Conservation (phyloP, 305 asterid species). For the Nicotiana rustica region DNA sequence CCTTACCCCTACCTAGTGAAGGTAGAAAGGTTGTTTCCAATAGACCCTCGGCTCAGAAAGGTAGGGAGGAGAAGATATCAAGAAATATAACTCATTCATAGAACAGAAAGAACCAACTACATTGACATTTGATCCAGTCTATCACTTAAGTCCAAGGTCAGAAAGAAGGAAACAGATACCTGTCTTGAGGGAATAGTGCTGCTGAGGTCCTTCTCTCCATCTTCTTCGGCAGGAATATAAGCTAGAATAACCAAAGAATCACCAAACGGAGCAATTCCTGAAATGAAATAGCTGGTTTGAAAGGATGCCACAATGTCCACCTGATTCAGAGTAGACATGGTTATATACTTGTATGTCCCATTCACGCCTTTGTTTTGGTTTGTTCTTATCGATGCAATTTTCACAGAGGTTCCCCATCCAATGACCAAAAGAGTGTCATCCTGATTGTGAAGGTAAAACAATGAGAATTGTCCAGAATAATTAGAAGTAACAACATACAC, state of each 20-base stretch:
- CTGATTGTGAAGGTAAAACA: slow-evolving; percentile 57
- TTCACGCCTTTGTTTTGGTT: slow-evolving; percentile 65
- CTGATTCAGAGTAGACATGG: slow-evolving; percentile 79
- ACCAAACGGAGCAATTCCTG: slow-evolving; percentile 98
- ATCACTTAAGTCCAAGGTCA: slow-evolving; percentile 1
- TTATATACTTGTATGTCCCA: slow-evolving; percentile 69
- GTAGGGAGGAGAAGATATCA: no score
- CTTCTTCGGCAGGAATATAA: slow-evolving; percentile 85
- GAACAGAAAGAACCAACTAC: background rate
- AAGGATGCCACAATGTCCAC: slow-evolving; percentile 98
- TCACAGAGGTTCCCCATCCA: slow-evolving; percentile 96
- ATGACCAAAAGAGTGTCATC: slow-evolving; percentile 88
- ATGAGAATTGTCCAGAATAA: slow-evolving; percentile 35
- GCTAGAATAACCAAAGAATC: slow-evolving; percentile 95
- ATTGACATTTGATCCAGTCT: slow-evolving; percentile 25
- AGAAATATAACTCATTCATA: slow-evolving; percentile 20
- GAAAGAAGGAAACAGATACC: slow-evolving; percentile 55
- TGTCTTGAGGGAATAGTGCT: slow-evolving; percentile 84
- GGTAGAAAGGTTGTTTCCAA: no score
- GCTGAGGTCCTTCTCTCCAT: slow-evolving; percentile 82
- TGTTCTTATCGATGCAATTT: slow-evolving; percentile 78
- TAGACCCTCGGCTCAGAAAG: no score
- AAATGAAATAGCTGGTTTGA: slow-evolving; percentile 90
- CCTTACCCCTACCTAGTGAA: no score
- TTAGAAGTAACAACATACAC: slow-evolving; percentile 9